These are phyloP conservation scores for Rhizopus delemar DNA, from an alignment of 371 early-diverging fungal genomes.

Conservation along the genomic window DNA sequence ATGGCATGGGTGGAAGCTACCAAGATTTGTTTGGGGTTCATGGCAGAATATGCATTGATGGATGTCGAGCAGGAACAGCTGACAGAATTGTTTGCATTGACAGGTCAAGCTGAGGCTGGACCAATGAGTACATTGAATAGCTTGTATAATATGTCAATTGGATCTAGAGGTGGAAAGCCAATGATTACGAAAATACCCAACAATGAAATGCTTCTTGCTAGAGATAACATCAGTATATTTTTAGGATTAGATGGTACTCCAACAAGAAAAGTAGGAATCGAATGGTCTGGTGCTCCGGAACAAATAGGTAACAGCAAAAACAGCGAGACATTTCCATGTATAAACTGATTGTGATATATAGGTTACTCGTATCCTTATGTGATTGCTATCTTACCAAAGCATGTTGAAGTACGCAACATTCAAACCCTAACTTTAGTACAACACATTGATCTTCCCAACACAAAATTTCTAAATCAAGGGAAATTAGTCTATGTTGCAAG, in stretches of 20 bases:
- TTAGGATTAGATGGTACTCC: conserved; percentile 69
- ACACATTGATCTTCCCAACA: conserved; percentile 64
- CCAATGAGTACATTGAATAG: conserved; percentile 51
- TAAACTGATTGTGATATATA: conserved; percentile 5
- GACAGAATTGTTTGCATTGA: conserved; percentile 54
- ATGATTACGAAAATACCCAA: conserved; percentile 71
- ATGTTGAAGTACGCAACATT: conserved; percentile 86
- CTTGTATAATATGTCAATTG: conserved; percentile 59
- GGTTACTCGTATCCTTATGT: conserved; percentile 78
- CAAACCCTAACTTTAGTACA: conserved; percentile 83
- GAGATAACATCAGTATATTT: conserved; percentile 74
- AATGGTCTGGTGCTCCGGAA: conserved; percentile 76
- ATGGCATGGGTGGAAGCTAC: conserved; percentile 72
- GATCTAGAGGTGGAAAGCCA: conserved; percentile 64
- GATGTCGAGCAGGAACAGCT: conserved; percentile 60
- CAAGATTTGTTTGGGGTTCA: conserved; percentile 68
- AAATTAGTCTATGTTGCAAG: conserved; percentile 82
- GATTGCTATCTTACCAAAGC: conserved; percentile 66
- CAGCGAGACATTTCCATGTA: too few relatives aligned
- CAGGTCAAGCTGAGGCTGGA: conserved; percentile 39
- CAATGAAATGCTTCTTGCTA: conserved; percentile 72
- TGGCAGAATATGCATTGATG: conserved; percentile 68
- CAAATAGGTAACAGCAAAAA: conserved; percentile 53
- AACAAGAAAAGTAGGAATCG: conserved; percentile 68
- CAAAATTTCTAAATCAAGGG: conserved; percentile 66